Conservation (phyloP, 805 yeast species). For the Wickerhamiella siamensis region DNA sequence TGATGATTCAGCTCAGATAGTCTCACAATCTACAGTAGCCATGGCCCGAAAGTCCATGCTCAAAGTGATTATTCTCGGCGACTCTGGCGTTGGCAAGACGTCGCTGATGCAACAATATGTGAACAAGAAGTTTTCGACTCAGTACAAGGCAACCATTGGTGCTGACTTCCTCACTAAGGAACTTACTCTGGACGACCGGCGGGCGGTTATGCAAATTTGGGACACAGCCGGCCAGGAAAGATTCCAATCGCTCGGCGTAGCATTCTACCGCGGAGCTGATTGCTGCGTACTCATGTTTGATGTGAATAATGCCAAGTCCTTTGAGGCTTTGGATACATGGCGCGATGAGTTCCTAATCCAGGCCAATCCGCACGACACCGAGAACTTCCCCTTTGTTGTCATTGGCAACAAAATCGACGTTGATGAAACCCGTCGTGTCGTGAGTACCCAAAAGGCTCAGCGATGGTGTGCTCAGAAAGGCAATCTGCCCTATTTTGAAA, state of each 20-base stretch:
- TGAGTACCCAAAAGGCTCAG: constrained; percentile 45
- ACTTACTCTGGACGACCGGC: constrained; percentile 67
- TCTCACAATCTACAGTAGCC: neutral
- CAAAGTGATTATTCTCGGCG: constrained; percentile 83
- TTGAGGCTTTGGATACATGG: constrained; percentile 82
- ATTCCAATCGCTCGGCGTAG: constrained; percentile 91
- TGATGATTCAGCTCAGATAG: neutral
- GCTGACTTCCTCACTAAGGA: constrained; percentile 95
- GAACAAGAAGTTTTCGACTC: constrained; percentile 84
- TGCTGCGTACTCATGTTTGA: constrained; percentile 94
- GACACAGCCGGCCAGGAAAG: constrained; percentile 99
- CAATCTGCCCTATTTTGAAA: constrained; percentile 84
- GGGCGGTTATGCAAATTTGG: constrained; percentile 74
- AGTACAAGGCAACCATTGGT: constrained; percentile 95
- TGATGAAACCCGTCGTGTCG: constrained; percentile 76
- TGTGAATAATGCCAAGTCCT: constrained; percentile 86
- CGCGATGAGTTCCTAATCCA: constrained; percentile 90
- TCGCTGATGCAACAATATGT: constrained; percentile 96
- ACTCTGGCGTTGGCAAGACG: constrained; percentile 95
- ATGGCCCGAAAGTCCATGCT: constrained; percentile 30
- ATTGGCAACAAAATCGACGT: constrained; percentile 91
- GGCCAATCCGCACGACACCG: constrained; percentile 86
- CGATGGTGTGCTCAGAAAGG: constrained; percentile 49
- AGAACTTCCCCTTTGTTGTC: constrained; percentile 87
- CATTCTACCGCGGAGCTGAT: constrained; percentile 95